Evolutionary conservation across 345 rosid genomes (phyloP).

Genomic region (Eucalyptus polyanthemos): DNA sequence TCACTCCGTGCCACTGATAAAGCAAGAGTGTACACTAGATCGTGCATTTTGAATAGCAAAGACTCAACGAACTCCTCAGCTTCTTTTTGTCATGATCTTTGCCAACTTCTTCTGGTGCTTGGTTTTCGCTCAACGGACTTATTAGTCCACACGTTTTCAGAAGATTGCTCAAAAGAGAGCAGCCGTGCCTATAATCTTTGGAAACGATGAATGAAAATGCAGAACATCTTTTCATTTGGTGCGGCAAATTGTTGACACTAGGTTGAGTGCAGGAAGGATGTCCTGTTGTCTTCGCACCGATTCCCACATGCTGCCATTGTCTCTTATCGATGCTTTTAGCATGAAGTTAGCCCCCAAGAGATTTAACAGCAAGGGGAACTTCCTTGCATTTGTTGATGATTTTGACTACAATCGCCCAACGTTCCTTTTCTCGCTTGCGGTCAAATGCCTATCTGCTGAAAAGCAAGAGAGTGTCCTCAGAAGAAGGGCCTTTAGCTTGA

Average conservation of each 20-base stretch:
- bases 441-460: background rate
- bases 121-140: background rate
- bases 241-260: no score
- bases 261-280: no score
- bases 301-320: rapidly evolving
- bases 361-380: background rate
- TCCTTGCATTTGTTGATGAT: background rate
- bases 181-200: no score
- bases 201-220: no score
- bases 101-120: background rate
- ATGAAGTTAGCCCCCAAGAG: background rate
- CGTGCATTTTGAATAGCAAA: background rate
- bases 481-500: no score
- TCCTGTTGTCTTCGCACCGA: background rate
- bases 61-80: background rate
- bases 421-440: background rate
- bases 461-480: no score
- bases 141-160: background rate
- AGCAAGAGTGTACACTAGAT: background rate
- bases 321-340: background rate
- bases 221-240: no score
- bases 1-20: background rate
- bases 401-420: background rate
- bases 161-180: no score
- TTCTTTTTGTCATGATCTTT: background rate